phyloP scores from a whole-genome alignment of 2,329 filamentous ascomycete genomes.

The Cryphonectria japonica region DNA sequence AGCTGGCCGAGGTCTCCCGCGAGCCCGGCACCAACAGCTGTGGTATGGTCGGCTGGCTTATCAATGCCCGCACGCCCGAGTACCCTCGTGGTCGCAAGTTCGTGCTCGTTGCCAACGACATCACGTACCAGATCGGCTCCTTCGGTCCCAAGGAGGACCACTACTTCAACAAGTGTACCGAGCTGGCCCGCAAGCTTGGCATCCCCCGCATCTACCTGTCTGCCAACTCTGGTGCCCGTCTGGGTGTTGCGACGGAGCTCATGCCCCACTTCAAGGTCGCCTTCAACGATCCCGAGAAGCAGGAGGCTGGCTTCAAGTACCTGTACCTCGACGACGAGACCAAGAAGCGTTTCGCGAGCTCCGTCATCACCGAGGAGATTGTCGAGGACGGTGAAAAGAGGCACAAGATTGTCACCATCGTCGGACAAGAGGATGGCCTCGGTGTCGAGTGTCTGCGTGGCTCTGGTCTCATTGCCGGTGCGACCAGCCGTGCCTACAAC shows the following conservation, averaged over 20 bases:
- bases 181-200: conserved; percentile 89
- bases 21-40: conserved; percentile 94
- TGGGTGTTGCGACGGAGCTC: conserved; percentile 94
- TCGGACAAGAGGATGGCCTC: conserved; percentile 92
- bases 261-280: conserved; percentile 97
- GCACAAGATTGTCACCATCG: conserved; percentile 90
- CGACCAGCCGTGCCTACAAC: conserved; percentile 94
- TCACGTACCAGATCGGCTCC: conserved; percentile 98
- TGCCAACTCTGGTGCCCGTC: conserved; percentile 96
- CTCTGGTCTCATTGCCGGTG: conserved; percentile 96
- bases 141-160: conserved; percentile 96
- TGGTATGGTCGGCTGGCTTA: conserved; percentile 98
- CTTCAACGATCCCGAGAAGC: conserved; percentile 84
- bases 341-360: conserved; percentile 84
- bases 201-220: conserved; percentile 98
- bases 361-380: conserved; percentile 87
- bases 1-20: conserved; percentile 87
- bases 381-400: conserved; percentile 86
- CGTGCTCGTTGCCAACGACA: conserved; percentile 97
- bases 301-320: conserved; percentile 93
- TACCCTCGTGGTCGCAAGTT: conserved; percentile 92
- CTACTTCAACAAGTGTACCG: conserved; percentile 99
- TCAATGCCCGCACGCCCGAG: conserved; percentile 92
- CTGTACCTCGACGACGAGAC: conserved; percentile 87
- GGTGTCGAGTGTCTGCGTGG: conserved; percentile 97